Percentiles rank a stretch among this genome's conserved stretches.
These are phyloP conservation scores for Candida chilensis DNA, from an alignment of 805 yeast species.

Conservation along the genomic window DNA sequence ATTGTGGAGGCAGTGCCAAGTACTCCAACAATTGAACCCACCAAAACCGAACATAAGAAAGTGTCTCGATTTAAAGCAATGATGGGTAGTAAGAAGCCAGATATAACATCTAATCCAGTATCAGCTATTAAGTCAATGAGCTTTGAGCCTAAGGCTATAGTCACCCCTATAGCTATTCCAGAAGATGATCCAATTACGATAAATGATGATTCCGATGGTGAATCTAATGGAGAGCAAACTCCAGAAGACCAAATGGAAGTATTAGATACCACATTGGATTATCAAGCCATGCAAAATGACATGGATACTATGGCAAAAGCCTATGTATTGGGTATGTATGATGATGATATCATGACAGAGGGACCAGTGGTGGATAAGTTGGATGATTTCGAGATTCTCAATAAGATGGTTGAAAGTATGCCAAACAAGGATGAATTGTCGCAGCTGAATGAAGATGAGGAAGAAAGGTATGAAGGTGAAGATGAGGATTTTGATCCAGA, in stretches of 20 bases:
- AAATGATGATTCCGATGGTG: slow-evolving; percentile 2
- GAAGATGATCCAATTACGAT: too few species aligned
- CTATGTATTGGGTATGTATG: slow-evolving; percentile 49
- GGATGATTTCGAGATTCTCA: slow-evolving; percentile 44
- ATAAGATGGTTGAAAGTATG: slow-evolving; percentile 33
- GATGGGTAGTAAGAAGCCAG: neutral
- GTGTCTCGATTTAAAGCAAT: slow-evolving; percentile 17
- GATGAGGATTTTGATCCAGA: slow-evolving; percentile 14
- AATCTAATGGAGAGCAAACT: neutral
- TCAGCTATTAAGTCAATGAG: too few species aligned
- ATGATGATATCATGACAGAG: slow-evolving; percentile 46
- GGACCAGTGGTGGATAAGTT: slow-evolving; percentile 48
- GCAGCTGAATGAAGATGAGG: slow-evolving; percentile 3
- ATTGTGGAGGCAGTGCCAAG: slow-evolving; percentile 4
- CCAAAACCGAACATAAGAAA: too few species aligned
- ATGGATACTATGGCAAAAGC: slow-evolving; percentile 53
- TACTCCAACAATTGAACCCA: too few species aligned
- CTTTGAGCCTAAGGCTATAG: too few species aligned
- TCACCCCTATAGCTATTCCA: too few species aligned
- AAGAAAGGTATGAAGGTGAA: slow-evolving; percentile 11
- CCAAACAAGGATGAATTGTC: slow-evolving; percentile 1
- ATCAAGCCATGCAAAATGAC: slow-evolving; percentile 28
- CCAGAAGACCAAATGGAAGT: slow-evolving; percentile 5
- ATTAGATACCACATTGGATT: slow-evolving; percentile 26
- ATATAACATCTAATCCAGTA: neutral